Conservation (phyloP, 129 eudicot genomes). For the Helichrysum umbraculigerum region DNA sequence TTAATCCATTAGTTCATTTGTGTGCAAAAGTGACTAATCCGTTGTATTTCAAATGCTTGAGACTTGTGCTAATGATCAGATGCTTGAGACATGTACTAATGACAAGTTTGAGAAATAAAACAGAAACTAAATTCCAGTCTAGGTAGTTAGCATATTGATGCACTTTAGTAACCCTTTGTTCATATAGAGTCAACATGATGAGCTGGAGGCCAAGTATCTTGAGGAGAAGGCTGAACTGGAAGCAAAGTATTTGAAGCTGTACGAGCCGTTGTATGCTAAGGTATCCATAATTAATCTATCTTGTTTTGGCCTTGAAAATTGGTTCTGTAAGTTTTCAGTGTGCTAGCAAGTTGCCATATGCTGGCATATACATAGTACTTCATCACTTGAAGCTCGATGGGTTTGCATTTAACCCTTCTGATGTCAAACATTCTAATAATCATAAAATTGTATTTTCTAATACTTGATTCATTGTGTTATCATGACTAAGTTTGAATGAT, state of each 20-base stretch:
- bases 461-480: conserved; percentile 1
- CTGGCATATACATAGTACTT: too few relatives aligned
- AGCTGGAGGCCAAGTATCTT: conserved; percentile 70
- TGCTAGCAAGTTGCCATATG: neutral
- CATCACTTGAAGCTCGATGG: neutral
- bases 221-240: conserved; percentile 79
- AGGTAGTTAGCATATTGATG: conserved; percentile 2
- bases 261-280: conserved; percentile 72
- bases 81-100: conserved; percentile 11
- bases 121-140: neutral
- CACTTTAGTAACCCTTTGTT: conserved; percentile 4
- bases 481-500: neutral
- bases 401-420: neutral
- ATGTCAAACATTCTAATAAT: too few relatives aligned
- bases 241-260: conserved; percentile 73
- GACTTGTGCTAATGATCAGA: neutral
- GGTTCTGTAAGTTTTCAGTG: neutral
- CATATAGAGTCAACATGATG: conserved; percentile 70
- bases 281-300: conserved; percentile 28
- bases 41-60: neutral
- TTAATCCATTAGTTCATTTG: neutral
- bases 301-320: neutral
- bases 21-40: conserved; percentile 4
- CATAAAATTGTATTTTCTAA: neutral
- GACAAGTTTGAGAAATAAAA: neutral